phyloP scores from a whole-genome alignment of 2,329 filamentous ascomycete species.

The Dissoconium aciculare region DNA sequence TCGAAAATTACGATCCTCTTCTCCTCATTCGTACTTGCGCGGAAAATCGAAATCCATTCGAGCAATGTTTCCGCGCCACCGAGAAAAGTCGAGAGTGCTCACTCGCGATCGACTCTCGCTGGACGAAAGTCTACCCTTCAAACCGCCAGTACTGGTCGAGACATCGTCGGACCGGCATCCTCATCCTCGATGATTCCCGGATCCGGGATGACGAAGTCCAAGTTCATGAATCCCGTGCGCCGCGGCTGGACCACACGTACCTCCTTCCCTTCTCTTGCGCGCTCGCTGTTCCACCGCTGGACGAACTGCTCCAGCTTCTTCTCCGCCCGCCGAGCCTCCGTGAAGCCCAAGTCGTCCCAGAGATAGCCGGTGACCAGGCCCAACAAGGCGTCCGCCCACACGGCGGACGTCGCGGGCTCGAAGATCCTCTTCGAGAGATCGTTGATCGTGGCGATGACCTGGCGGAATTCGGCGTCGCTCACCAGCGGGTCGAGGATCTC shows the following conservation, averaged over 20 bases:
- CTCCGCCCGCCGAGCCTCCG: conserved; percentile 57
- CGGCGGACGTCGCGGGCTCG: conserved; percentile 59
- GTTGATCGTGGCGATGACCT: conserved; percentile 70
- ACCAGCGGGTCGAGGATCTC: conserved; percentile 85
- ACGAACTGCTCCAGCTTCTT: conserved; percentile 63
- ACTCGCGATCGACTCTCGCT: too few species aligned
- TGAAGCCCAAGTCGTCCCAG: conserved; percentile 79
- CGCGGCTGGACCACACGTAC: conserved; percentile 67
- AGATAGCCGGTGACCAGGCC: conserved; percentile 81
- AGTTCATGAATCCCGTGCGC: conserved; percentile 73
- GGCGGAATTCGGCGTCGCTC: conserved; percentile 72
- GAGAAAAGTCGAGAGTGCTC: too few species aligned
- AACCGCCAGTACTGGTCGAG: too few species aligned
- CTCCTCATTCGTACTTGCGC: too few species aligned
- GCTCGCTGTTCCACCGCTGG: conserved; percentile 67
- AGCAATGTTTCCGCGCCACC: too few species aligned
- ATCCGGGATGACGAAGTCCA: conserved; percentile 70
- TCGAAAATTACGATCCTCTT: too few species aligned
- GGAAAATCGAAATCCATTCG: too few species aligned
- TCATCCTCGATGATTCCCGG: too few species aligned
- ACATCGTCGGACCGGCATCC: too few species aligned
- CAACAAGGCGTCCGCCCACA: conserved; percentile 63
- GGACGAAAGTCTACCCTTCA: too few species aligned
- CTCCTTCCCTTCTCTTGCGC: conserved; percentile 40
- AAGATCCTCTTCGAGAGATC: conserved; percentile 61